Evolutionary conservation across 2,329 filamentous ascomycete genomes (phyloP), one percentile per base, ranked within the genome.

Genomic region (Sphaerulina vaccinii): DNA sequence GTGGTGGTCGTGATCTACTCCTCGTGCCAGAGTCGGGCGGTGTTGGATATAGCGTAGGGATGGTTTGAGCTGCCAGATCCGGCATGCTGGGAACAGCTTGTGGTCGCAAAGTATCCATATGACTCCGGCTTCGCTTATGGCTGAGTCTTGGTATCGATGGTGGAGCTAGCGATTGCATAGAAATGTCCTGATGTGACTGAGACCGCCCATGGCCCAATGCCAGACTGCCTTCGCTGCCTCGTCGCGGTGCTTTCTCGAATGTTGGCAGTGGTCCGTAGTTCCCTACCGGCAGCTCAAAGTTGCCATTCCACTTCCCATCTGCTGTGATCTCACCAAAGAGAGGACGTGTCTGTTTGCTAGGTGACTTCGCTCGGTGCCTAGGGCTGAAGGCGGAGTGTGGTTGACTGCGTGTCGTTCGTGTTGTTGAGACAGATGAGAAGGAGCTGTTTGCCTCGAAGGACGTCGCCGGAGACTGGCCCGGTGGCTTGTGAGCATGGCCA

Each of bases 241-340:
- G 79, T 57, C 85, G 64, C n/a, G 49, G 58, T 19, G 62, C 43
- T 24, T 47, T 50, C 22, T 60, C 54, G 19, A 64, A 60, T 22
- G 55, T 56, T 5, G 61, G 62, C n/a, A 64, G 52, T 29, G 58
- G 55, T 5, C 59, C 61, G 52, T 66, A 67, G 29, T 57, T 57
- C 27, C 58, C 57, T 23, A 55, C n/a, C n/a, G n/a, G n/a, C n/a
- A n/a, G 33, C 19, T 60, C 59, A 43, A 68, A 68, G 49, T 68
- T 67, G 41, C 65, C 66, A 51, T 65, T 65, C 80, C 75, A 61
- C 75, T 76, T 59, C 82, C 66, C 77, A 32, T 82, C 75, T n/a
- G 82, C 78, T 22, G 83, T 72, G 59, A 91, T 79, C 69, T 91
- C 88, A 32, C 88, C 88, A 71, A 92, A 92, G 16, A 91, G 72